Base-by-base conservation (phyloP, 345 rosid genomes). In the Heritiera littoralis region DNA sequence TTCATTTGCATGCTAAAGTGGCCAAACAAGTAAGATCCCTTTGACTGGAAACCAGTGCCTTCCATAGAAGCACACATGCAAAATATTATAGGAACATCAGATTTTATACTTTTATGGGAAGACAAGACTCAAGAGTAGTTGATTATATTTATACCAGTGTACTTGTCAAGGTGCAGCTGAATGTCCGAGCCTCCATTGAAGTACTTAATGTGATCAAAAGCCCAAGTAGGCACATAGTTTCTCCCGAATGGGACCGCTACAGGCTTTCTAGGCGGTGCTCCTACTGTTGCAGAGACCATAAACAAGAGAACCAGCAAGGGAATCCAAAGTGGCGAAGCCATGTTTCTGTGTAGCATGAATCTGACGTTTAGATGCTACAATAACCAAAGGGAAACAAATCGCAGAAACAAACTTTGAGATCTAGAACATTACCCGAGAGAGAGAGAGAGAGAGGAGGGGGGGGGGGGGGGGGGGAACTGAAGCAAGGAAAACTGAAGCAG, bases 1-100 rank as follows among this genome's bases (percentile, higher is more conserved):
- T 91, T 92, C 20, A 94, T 91, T 64, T 94, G 90, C 96, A 91
- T 91, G 79, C 90, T 89, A 84, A 94, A 92, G 77, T 91, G 94
- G 43, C 98, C 97, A 77, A 92, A 94, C 82, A 91, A 81, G 88
- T 94, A 92, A 1, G 88, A 82, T 4, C 94, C 96, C 78, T 92
- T 94, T 28, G 98, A 92, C 80, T 91, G 97, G 84, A 94, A 94
- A 41, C 96, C 97, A 43, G 98, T 90, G 15, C 98, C 98, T 93
- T 76, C 23, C 6, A 17, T 28, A n/a, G 59, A 30, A 38, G 6
- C 9, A 9, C 32, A 18, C 35, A 32, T 6, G 38, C n/a, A 5
- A 13, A 8, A 45, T 2, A 18, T 9, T 5, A 5, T 2, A 14
- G 67, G 20, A 43, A 2, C 13, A 71, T 49, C 61, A 14, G 46